These are phyloP conservation scores for Sequoiadendron giganteum DNA, from an alignment of 75 land plant species.

Conservation along the genomic window DNA sequence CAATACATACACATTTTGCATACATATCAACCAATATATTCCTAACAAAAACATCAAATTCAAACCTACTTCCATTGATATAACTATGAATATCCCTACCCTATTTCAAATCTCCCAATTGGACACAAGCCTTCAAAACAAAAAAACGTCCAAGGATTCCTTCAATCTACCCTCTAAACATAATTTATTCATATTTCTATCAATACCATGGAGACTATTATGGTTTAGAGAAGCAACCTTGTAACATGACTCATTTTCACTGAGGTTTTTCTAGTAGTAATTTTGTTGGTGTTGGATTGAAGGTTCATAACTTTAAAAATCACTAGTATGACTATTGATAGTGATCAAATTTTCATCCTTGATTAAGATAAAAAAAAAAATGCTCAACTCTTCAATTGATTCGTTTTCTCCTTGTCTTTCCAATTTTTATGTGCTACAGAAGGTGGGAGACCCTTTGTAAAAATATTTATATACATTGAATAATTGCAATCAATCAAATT, in stretches of 20 bases:
- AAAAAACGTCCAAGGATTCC: neutral
- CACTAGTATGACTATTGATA: constrained; percentile 45
- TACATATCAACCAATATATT: constrained; percentile 31
- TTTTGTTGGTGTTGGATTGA: neutral
- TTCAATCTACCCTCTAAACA: neutral
- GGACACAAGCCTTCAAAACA: constrained; percentile 45
- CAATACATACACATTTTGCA: constrained; percentile 23
- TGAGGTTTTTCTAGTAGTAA: neutral
- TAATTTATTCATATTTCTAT: neutral
- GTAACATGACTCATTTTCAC: neutral
- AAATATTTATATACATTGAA: constrained; percentile 14
- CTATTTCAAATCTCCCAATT: neutral
- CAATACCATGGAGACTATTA: neutral
- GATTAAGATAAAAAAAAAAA: constrained; percentile 31
- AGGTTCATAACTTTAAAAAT: constrained; percentile 21
- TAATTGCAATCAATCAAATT: constrained; percentile 28
- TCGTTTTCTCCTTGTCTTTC: constrained; percentile 4
- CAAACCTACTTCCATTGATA: constrained; percentile 18
- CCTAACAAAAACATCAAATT: constrained; percentile 26
- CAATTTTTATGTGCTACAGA: constrained; percentile 13
- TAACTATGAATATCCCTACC: constrained; percentile 27
- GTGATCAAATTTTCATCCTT: constrained; percentile 42
- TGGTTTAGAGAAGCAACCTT: neutral
- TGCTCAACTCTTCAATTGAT: neutral
- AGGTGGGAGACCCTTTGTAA: neutral